phyloP scores from a whole-genome alignment of 2,329 filamentous ascomycete species.

The Cladosporium sp. region DNA sequence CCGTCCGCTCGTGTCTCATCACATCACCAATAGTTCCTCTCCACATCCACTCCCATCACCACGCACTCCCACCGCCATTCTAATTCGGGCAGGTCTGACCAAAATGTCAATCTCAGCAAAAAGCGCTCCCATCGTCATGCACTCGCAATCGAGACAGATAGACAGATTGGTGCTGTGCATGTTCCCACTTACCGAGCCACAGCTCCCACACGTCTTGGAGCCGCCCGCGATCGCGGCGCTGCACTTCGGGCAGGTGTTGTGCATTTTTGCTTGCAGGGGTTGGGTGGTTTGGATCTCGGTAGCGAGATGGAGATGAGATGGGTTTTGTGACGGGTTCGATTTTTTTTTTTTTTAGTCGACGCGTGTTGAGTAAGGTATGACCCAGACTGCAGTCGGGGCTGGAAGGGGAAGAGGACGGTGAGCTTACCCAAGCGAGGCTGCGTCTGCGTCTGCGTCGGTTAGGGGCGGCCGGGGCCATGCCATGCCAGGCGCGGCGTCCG shows the following conservation, averaged over 20 bases:
- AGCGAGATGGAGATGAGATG: neutral
- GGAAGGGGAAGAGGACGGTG: neutral
- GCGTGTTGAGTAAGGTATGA: neutral
- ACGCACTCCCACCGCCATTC: neutral
- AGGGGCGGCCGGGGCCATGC: too few species aligned
- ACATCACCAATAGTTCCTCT: neutral
- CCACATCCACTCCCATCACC: neutral
- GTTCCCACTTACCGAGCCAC: conserved; percentile 24
- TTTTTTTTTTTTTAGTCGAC: neutral
- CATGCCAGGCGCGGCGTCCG: too few species aligned
- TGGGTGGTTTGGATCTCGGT: neutral
- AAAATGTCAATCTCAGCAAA: neutral
- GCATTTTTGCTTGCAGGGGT: neutral
- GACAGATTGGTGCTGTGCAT: neutral
- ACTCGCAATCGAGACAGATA: too few species aligned
- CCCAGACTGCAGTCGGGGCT: conserved; percentile 3
- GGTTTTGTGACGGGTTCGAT: neutral
- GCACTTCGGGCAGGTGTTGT: conserved; percentile 28
- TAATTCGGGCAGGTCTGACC: conserved; percentile 25
- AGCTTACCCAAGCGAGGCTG: neutral
- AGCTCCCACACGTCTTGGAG: conserved; percentile 28
- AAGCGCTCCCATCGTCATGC: neutral
- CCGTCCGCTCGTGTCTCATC: neutral
- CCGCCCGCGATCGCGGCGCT: conserved; percentile 22
- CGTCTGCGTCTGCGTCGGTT: too few species aligned